Percentiles rank a stretch among this genome's conserved stretches.
Evolutionary conservation across 768 basidiomycete species (phyloP).

Genomic region (Pleurotus eryngii): DNA sequence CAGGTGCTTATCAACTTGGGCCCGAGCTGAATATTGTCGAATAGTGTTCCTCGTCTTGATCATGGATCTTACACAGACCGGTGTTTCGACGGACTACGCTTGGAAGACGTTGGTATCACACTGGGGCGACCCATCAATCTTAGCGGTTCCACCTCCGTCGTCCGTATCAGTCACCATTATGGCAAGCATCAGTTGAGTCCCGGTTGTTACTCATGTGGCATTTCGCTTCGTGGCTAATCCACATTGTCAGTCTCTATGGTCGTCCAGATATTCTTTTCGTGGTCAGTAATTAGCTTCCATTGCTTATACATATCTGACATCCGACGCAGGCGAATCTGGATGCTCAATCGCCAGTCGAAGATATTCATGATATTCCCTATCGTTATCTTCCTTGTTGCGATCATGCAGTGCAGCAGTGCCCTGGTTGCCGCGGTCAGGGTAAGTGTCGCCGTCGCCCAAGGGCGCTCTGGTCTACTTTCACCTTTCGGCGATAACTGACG

Average conservation of each 20-base stretch:
- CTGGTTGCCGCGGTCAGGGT: background rate
- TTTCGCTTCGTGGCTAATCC: too few species aligned
- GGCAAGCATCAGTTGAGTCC: slow-evolving; percentile 12
- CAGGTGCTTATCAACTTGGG: background rate
- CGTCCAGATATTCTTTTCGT: slow-evolving; percentile 21
- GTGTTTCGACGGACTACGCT: slow-evolving; percentile 14
- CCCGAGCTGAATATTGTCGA: background rate
- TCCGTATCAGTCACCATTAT: slow-evolving; percentile 12
- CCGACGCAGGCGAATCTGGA: background rate
- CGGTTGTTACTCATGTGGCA: background rate
- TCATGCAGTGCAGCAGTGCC: background rate
- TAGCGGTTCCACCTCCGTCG: slow-evolving; percentile 13
- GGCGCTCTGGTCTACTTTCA: too few species aligned
- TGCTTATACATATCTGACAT: too few species aligned
- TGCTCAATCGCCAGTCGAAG: slow-evolving; percentile 1
- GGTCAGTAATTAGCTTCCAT: slow-evolving; percentile 5
- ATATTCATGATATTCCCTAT: slow-evolving; percentile 3
- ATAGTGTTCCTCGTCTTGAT: slow-evolving; percentile 10
- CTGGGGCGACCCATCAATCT: slow-evolving; percentile 16
- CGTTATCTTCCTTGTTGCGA: background rate
- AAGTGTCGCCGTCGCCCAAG: background rate
- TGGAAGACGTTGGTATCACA: slow-evolving; percentile 16
- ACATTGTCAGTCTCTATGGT: slow-evolving; percentile 11
- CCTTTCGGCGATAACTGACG: too few species aligned
- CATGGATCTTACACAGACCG: slow-evolving; percentile 18